Evolutionary conservation across 176 grass and related monocot genomes (phyloP).

Genomic region (Thinopyrum elongatum): DNA sequence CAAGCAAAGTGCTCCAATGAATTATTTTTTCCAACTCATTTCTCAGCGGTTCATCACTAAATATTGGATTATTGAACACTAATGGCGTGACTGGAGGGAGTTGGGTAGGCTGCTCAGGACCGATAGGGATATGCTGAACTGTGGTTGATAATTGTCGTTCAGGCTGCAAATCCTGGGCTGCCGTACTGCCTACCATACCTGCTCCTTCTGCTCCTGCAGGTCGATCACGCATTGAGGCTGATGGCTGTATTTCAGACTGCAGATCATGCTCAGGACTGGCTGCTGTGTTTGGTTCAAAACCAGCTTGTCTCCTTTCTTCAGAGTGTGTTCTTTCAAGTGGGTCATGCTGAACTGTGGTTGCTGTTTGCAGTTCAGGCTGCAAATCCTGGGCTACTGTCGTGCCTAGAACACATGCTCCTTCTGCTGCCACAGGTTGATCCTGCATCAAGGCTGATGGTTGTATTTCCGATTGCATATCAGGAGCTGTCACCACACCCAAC

Average conservation of each 20-base stretch:
- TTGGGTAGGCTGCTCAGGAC: constrained; percentile 24
- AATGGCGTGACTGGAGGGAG: constrained; percentile 21
- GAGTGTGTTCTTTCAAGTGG: constrained; percentile 26
- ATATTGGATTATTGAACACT: constrained; percentile 8
- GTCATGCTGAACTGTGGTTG: constrained; percentile 11
- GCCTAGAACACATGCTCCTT: neutral
- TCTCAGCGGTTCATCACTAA: constrained; percentile 46
- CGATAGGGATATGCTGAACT: constrained; percentile 1
- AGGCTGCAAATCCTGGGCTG: constrained; percentile 26
- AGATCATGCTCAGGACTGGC: neutral
- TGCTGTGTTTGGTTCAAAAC: constrained; percentile 11
- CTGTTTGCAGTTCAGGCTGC: constrained; percentile 24
- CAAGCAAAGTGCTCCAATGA: neutral
- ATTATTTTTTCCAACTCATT: constrained; percentile 59
- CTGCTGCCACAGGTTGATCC: neutral
- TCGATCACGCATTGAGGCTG: constrained; percentile 22
- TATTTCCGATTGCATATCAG: neutral
- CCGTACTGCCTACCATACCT: neutral
- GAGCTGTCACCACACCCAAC: neutral
- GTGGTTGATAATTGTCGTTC: constrained; percentile 13
- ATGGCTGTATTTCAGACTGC: constrained; percentile 10
- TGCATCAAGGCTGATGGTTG: no score
- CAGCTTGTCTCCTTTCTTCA: constrained; percentile 29
- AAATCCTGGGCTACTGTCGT: constrained; percentile 11
- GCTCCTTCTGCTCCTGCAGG: constrained; percentile 24